Percentiles rank a stretch among this genome's conserved stretches.
These are phyloP conservation scores for Candida frijolesensis DNA, from an alignment of 1,139 yeast species.

Conservation along the genomic window DNA sequence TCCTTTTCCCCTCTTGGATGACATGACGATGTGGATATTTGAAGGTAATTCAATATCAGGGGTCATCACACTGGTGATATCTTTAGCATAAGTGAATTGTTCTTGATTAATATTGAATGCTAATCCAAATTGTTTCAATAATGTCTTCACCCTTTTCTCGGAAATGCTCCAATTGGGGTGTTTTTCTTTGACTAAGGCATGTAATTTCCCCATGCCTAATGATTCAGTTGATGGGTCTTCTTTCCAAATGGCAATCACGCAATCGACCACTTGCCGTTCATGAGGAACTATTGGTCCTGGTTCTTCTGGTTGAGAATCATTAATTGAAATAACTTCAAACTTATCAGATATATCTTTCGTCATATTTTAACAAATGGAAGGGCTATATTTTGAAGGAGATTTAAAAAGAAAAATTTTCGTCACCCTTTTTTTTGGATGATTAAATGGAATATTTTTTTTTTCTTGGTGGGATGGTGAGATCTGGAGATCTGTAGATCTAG, in stretches of 20 bases:
- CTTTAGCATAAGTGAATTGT: conserved; percentile 50
- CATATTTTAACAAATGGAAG: conserved; percentile 1
- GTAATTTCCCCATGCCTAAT: conserved; percentile 57
- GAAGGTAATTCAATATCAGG: conserved; percentile 54
- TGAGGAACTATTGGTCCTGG: conserved; percentile 52
- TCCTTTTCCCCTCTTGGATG: conserved; percentile 52
- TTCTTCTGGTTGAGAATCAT: conserved; percentile 29
- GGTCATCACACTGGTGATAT: conserved; percentile 56
- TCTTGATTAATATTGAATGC: conserved; percentile 32
- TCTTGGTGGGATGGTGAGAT: neutral
- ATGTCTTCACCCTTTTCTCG: conserved; percentile 55
- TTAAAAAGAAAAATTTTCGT: neutral
- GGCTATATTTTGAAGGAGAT: neutral
- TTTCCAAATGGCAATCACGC: conserved; percentile 67
- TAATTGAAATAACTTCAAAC: conserved; percentile 35
- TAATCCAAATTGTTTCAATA: conserved; percentile 59
- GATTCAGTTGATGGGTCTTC: conserved; percentile 65
- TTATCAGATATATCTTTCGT: conserved; percentile 16
- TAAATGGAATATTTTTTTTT: too few species aligned
- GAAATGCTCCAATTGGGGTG: conserved; percentile 67
- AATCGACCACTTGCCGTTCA: conserved; percentile 64
- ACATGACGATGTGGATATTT: conserved; percentile 43
- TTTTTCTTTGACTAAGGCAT: conserved; percentile 48
- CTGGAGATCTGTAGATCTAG: neutral
- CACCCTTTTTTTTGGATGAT: too few species aligned